Conservation (phyloP, 306 rosid species). For the Dicorynia guianensis region DNA sequence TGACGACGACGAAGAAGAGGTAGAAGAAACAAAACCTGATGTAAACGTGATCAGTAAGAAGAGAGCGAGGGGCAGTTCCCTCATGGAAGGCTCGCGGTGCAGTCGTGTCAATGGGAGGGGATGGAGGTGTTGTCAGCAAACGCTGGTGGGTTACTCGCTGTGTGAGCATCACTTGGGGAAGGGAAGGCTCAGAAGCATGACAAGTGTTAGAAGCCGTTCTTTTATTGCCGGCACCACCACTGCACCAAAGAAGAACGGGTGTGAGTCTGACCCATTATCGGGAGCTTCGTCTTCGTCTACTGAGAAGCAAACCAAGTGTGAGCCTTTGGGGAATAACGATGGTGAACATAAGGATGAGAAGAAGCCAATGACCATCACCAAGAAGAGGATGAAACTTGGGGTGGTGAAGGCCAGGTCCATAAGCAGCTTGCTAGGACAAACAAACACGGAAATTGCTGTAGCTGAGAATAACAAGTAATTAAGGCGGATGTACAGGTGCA, state of each 20-base stretch:
- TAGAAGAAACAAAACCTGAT: neutral
- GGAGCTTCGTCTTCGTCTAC: slow-evolving; percentile 31
- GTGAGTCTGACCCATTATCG: neutral
- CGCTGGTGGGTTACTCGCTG: slow-evolving; percentile 94
- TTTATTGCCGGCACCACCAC: neutral
- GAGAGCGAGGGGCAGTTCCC: slow-evolving; percentile 53
- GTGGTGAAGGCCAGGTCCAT: slow-evolving; percentile 87
- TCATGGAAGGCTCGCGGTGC: slow-evolving; percentile 98
- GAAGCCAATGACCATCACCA: slow-evolving; percentile 36
- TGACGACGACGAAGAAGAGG: neutral
- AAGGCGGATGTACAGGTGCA: neutral
- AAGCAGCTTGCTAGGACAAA: slow-evolving; percentile 88
- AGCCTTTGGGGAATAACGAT: neutral
- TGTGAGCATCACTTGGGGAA: slow-evolving; percentile 98
- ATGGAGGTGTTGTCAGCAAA: slow-evolving; percentile 93
- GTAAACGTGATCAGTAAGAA: slow-evolving; percentile 39
- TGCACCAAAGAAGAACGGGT: slow-evolving; percentile 9
- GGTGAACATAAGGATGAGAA: slow-evolving; percentile 9
- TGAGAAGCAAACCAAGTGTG: slow-evolving; percentile 22
- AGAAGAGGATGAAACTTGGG: slow-evolving; percentile 71
- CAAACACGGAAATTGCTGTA: slow-evolving; percentile 33
- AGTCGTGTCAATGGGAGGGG: slow-evolving; percentile 99
- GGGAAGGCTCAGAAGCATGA: slow-evolving; percentile 87
- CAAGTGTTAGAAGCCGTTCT: slow-evolving; percentile 74
- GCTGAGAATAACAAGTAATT: slow-evolving; percentile 43